Conservation (phyloP, 2,329 filamentous ascomycete species). For the Thielaviopsis ethacetica region DNA sequence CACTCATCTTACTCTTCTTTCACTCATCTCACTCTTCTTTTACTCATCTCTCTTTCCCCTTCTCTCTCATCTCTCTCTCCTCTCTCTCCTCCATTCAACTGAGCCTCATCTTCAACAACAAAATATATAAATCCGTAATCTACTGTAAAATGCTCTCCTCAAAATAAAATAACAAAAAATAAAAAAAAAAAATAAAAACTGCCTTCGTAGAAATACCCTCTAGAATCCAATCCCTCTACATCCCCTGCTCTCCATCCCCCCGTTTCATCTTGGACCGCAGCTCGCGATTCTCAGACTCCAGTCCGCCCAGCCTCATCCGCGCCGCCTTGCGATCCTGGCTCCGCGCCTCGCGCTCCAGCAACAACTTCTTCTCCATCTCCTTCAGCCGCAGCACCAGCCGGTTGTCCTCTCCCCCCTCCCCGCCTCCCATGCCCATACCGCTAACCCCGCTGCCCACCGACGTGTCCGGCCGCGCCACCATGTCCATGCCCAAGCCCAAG, state of each 20-base stretch:
- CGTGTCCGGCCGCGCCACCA: slow-evolving; percentile 9
- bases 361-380: slow-evolving; percentile 76
- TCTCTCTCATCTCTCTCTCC: neutral
- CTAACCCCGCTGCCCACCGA: slow-evolving; percentile 14
- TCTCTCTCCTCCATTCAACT: neutral
- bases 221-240: too few species aligned
- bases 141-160: neutral
- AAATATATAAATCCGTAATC: too few species aligned
- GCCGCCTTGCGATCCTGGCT: slow-evolving; percentile 74
- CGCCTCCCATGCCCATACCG: slow-evolving; percentile 14
- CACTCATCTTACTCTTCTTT: neutral
- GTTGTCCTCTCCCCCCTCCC: slow-evolving; percentile 43
- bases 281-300: slow-evolving; percentile 57
- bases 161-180: neutral
- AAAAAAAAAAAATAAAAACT: neutral
- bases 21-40: neutral
- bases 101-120: neutral
- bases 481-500: slow-evolving; percentile 5
- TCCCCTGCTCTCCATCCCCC: slow-evolving; percentile 11
- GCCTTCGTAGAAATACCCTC: too few species aligned
- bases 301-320: slow-evolving; percentile 59
- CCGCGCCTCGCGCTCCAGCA: slow-evolving; percentile 75
- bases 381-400: slow-evolving; percentile 74
- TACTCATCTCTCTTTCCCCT: neutral
- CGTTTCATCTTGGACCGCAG: slow-evolving; percentile 44